Evolutionary conservation across 495 filamentous ascomycete species (phyloP).

Genomic region (Jackrogersella minutella): DNA sequence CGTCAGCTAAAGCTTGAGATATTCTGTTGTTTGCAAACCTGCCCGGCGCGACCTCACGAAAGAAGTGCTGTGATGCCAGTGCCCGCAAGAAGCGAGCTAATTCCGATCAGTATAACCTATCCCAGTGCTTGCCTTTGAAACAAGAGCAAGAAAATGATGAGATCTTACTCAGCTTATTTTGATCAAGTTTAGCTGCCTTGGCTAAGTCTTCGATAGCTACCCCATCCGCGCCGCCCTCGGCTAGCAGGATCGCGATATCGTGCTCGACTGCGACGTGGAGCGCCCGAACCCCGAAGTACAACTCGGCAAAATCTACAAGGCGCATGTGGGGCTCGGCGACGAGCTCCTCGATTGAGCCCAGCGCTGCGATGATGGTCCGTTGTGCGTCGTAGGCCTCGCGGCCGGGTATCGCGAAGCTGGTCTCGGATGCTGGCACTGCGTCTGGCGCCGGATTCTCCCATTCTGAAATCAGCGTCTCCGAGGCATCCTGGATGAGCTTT

Average conservation of each 20-base stretch:
- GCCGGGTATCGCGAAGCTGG: constrained; percentile 32
- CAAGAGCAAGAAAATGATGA: background rate
- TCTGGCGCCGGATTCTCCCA: constrained; percentile 34
- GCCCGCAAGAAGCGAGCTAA: constrained; percentile 29
- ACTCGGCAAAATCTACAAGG: constrained; percentile 41
- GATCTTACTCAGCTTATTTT: constrained; percentile 40
- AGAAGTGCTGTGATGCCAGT: constrained; percentile 34
- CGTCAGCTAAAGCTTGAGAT: constrained; percentile 44
- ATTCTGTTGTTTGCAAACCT: constrained; percentile 41
- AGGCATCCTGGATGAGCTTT: constrained; percentile 34
- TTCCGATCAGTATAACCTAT: background rate
- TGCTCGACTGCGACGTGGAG: constrained; percentile 47
- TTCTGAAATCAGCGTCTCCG: constrained; percentile 33
- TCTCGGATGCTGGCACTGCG: constrained; percentile 30
- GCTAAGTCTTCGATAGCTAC: constrained; percentile 37
- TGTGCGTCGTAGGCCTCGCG: constrained; percentile 43
- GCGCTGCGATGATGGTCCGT: constrained; percentile 40
- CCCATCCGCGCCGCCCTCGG: constrained; percentile 33
- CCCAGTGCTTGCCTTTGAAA: background rate
- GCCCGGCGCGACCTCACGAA: constrained; percentile 31
- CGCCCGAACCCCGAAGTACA: constrained; percentile 46
- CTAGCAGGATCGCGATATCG: constrained; percentile 41
- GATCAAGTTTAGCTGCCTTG: constrained; percentile 40
- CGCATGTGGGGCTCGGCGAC: constrained; percentile 43
- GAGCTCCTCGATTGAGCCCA: constrained; percentile 44